phyloP scores from a whole-genome alignment of 495 filamentous ascomycete species.

The Barbatosphaeria neglecta region DNA sequence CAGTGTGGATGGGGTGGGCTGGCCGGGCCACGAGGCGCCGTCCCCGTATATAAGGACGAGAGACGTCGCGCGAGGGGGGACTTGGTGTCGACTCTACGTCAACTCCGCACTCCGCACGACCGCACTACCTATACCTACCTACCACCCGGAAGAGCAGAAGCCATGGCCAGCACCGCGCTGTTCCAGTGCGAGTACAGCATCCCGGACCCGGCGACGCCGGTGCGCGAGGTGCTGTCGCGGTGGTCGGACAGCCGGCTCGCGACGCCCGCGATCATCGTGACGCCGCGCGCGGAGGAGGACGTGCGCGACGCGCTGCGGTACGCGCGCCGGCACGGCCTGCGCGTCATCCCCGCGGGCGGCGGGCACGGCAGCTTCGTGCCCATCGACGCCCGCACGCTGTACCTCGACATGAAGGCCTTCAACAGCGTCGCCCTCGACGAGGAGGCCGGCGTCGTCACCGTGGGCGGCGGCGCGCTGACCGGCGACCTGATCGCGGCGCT shows the following conservation, averaged over 20 bases:
- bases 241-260: conserved; percentile 3
- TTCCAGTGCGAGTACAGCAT: neutral
- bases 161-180: neutral
- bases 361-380: conserved; percentile 17
- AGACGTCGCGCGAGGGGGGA: no score
- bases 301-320: conserved; percentile 6
- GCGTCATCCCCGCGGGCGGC: conserved; percentile 16
- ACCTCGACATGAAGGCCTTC: conserved; percentile 18
- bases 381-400: conserved; percentile 15
- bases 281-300: conserved; percentile 2
- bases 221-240: neutral
- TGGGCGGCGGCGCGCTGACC: conserved; percentile 18
- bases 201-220: neutral
- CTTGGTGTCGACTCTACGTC: no score
- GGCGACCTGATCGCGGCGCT: conserved; percentile 11
- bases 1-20: no score
- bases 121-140: no score
- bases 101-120: neutral
- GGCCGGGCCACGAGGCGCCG: no score
- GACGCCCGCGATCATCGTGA: conserved; percentile 1
- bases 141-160: no score
- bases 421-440: conserved; percentile 13
- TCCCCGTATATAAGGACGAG: no score
- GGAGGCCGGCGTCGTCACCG: conserved; percentile 7
- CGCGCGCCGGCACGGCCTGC: conserved; percentile 11